Conservation (phyloP, 768 basidiomycete genomes). For the Tricholoma saponaceum region DNA sequence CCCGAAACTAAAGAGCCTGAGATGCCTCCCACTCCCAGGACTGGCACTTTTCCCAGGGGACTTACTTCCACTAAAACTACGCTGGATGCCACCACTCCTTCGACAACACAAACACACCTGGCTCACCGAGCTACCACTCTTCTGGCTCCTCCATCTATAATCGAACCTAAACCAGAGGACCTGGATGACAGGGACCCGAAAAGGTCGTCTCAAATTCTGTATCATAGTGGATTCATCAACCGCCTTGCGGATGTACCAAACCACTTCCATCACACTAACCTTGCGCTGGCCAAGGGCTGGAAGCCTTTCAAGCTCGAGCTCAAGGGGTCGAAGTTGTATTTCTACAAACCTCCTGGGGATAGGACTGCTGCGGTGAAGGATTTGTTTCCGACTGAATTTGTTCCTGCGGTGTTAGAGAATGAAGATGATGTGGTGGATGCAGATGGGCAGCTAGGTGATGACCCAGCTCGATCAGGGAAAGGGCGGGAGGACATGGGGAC, state of each 20-base stretch:
- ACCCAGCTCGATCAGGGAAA: conserved; percentile 22
- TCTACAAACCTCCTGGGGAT: conserved; percentile 82
- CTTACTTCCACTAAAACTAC: not conserved
- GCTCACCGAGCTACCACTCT: conserved; percentile 26
- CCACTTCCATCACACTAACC: conserved; percentile 26
- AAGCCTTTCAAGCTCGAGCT: conserved; percentile 83
- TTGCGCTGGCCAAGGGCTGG: conserved; percentile 65
- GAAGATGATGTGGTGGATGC: conserved; percentile 26
- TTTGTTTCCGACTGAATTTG: conserved; percentile 66
- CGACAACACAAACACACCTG: conserved; percentile 2
- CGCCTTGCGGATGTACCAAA: conserved; percentile 53
- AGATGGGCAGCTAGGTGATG: conserved; percentile 17
- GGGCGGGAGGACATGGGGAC: conserved; percentile 21
- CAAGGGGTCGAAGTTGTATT: conserved; percentile 80
- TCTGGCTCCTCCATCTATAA: conserved; percentile 46
- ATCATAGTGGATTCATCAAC: conserved; percentile 74
- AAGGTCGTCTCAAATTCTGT: conserved; percentile 76
- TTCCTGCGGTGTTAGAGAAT: conserved; percentile 52
- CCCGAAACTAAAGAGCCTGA: conserved; percentile 15
- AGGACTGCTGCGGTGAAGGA: conserved; percentile 60
- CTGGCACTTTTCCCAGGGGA: conserved; percentile 10
- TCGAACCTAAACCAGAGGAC: conserved; percentile 35
- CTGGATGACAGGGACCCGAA: conserved; percentile 35
- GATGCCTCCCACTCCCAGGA: conserved; percentile 4
- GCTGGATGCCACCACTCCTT: conserved; percentile 1